Percentiles rank a stretch among this genome's conserved stretches.
phyloP scores from a whole-genome alignment of 2,329 filamentous ascomycete species.

The Aspergillus tamarii region DNA sequence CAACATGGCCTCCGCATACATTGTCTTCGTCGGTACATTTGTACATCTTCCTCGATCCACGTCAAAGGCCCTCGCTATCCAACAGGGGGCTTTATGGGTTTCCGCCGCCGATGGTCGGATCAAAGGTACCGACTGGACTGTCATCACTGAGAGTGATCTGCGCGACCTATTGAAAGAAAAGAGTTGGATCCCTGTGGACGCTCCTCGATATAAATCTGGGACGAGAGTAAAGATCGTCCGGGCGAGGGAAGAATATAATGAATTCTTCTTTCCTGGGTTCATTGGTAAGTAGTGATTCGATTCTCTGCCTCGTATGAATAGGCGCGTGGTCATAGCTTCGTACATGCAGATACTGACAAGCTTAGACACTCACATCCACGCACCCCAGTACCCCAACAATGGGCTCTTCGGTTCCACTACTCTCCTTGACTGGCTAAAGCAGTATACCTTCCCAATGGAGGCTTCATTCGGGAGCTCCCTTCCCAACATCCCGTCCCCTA shows the following conservation, averaged over 20 bases:
- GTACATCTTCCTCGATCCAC: conserved; percentile 57
- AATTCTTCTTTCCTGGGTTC: conserved; percentile 53
- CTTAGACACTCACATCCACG: conserved; percentile 91
- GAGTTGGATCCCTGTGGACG: conserved; percentile 34
- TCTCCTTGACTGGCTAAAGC: conserved; percentile 89
- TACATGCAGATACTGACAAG: neutral
- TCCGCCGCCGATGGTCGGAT: conserved; percentile 36
- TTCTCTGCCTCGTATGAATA: neutral
- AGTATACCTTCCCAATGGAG: conserved; percentile 94
- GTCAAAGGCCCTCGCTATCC: conserved; percentile 54
- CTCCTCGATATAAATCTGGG: conserved; percentile 8
- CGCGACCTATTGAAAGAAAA: conserved; percentile 32
- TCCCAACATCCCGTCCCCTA: conserved; percentile 28
- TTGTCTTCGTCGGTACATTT: conserved; percentile 64
- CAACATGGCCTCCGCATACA: conserved; percentile 21
- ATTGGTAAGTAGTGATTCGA: conserved; percentile 39
- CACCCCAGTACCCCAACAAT: conserved; percentile 89
- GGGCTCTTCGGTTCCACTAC: conserved; percentile 94
- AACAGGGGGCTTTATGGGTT: conserved; percentile 51
- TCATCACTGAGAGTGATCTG: conserved; percentile 29
- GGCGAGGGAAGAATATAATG: conserved; percentile 44
- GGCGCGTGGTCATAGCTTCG: too few species aligned
- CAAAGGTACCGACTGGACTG: conserved; percentile 39
- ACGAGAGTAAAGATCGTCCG: conserved; percentile 37
- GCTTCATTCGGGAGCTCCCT: conserved; percentile 62